Evolutionary conservation across 2,329 filamentous ascomycete genomes (phyloP).

Genomic region (Leptographium radiaticola): DNA sequence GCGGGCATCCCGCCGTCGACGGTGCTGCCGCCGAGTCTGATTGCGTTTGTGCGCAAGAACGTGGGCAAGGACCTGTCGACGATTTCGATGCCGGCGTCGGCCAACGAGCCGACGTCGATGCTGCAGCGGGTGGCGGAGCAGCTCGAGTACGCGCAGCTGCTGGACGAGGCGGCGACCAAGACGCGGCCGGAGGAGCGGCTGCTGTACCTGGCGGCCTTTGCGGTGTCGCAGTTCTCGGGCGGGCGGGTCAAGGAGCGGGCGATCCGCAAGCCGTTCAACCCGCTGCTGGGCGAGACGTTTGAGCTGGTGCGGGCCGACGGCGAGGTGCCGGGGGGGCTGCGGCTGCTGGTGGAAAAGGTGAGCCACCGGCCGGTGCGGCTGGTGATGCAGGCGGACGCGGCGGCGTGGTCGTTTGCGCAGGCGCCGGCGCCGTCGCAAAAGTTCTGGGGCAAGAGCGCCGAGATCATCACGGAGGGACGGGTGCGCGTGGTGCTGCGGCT

Average conservation of each 20-base stretch:
- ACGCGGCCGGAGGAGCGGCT: slow-evolving; percentile 54
- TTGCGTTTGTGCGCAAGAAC: slow-evolving; percentile 91
- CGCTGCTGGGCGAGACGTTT: slow-evolving; percentile 89
- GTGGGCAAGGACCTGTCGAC: slow-evolving; percentile 95
- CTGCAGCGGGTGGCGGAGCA: slow-evolving; percentile 84
- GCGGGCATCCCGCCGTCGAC: slow-evolving; percentile 59
- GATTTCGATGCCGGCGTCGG: slow-evolving; percentile 93
- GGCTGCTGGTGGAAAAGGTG: slow-evolving; percentile 91
- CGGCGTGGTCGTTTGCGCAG: slow-evolving; percentile 76
- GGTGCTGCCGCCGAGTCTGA: slow-evolving; percentile 74
- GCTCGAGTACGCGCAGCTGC: slow-evolving; percentile 75
- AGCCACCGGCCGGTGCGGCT: slow-evolving; percentile 84
- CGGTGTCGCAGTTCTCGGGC: slow-evolving; percentile 73
- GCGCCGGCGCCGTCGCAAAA: slow-evolving; percentile 84
- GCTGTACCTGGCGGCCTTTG: slow-evolving; percentile 79
- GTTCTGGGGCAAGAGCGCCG: slow-evolving; percentile 96
- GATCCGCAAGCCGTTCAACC: slow-evolving; percentile 93
- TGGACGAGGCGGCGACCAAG: slow-evolving; percentile 60
- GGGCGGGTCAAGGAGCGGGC: slow-evolving; percentile 78
- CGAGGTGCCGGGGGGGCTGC: slow-evolving; percentile 63
- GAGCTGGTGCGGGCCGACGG: slow-evolving; percentile 81
- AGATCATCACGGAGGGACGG: slow-evolving; percentile 85
- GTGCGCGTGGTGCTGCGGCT: slow-evolving; percentile 61
- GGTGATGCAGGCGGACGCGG: slow-evolving; percentile 83
- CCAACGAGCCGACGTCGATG: slow-evolving; percentile 83